Conservation (phyloP, 164 flowering plant genomes). For the Vitis rotundifolia region DNA sequence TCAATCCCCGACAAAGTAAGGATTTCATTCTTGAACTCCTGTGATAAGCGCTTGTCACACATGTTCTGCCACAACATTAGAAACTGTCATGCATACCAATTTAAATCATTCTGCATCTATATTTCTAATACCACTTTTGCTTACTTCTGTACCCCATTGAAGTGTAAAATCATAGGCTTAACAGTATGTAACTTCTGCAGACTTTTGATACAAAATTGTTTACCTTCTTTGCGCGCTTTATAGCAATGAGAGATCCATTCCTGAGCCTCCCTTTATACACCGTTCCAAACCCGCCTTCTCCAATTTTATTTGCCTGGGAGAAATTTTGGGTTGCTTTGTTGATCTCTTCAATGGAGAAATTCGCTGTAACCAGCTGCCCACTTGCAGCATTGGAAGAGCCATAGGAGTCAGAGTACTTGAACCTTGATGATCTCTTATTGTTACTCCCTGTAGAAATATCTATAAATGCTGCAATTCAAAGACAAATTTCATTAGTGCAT, state of each 20-base stretch:
- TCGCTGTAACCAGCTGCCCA: slow-evolving; percentile 20
- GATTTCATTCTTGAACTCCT: slow-evolving; percentile 69
- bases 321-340: slow-evolving; percentile 57
- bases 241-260: slow-evolving; percentile 64
- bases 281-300: slow-evolving; percentile 66
- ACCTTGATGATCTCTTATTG: slow-evolving; percentile 25
- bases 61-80: slow-evolving; percentile 39
- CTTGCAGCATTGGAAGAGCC: slow-evolving; percentile 22
- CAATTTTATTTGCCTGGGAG: slow-evolving; percentile 50
- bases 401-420: slow-evolving; percentile 29
- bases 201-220: neutral
- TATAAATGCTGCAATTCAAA: slow-evolving; percentile 31
- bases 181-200: too few relatives aligned
- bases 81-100: neutral
- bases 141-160: too few relatives aligned
- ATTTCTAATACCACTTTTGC: neutral
- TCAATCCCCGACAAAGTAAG: slow-evolving; percentile 59
- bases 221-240: slow-evolving; percentile 77
- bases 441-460: slow-evolving; percentile 38
- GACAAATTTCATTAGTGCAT: neutral
- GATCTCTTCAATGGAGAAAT: slow-evolving; percentile 54
- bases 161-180: too few relatives aligned
- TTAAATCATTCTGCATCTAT: slow-evolving; percentile 1
- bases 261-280: slow-evolving; percentile 63
- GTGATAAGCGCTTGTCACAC: slow-evolving; percentile 23